phyloP scores from a whole-genome alignment of 148 eudicot genomes.

The Amaranthus cruentus region DNA sequence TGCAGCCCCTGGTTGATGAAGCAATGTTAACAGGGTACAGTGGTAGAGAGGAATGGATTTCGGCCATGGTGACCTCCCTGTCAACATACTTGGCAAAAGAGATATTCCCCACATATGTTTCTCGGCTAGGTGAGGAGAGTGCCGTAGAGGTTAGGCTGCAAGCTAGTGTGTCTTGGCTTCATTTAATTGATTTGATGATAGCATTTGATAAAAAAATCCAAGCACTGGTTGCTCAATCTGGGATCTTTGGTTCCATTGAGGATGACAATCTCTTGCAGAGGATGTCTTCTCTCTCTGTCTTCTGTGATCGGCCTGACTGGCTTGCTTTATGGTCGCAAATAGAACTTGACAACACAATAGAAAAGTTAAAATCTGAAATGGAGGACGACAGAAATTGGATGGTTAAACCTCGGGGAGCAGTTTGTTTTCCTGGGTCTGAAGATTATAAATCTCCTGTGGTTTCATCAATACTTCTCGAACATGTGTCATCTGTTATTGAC shows the following conservation, averaged over 20 bases:
- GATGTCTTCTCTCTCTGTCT: conserved; percentile 68
- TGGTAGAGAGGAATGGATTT: conserved; percentile 97
- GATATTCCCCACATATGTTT: conserved; percentile 56
- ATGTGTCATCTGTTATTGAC: conserved; percentile 60
- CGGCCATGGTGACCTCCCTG: conserved; percentile 73
- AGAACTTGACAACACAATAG: conserved; percentile 53
- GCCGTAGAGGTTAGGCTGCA: conserved; percentile 38
- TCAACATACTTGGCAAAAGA: conserved; percentile 85
- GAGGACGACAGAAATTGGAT: conserved; percentile 77
- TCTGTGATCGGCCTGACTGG: conserved; percentile 96
- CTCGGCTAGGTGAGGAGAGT: conserved; percentile 56
- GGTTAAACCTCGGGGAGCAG: conserved; percentile 34
- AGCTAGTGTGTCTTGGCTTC: conserved; percentile 67
- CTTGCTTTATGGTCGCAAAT: conserved; percentile 86
- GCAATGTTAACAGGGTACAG: conserved; percentile 90
- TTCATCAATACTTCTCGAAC: conserved; percentile 47
- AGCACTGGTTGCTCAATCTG: conserved; percentile 56
- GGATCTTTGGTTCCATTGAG: conserved; percentile 43
- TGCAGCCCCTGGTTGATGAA: conserved; percentile 94
- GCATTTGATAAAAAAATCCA: conserved; percentile 71
- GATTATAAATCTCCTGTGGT: conserved; percentile 65
- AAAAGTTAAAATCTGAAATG: conserved; percentile 54
- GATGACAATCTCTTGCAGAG: conserved; percentile 61
- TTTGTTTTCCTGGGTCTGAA: conserved; percentile 51
- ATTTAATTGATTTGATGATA: conserved; percentile 87